A percentile compares a stretch with the other conserved stretches of the same genome.
These are phyloP conservation scores for Dictyostelium firmibasis DNA, from an alignment of 78 protist genomes.

Conservation along the genomic window DNA sequence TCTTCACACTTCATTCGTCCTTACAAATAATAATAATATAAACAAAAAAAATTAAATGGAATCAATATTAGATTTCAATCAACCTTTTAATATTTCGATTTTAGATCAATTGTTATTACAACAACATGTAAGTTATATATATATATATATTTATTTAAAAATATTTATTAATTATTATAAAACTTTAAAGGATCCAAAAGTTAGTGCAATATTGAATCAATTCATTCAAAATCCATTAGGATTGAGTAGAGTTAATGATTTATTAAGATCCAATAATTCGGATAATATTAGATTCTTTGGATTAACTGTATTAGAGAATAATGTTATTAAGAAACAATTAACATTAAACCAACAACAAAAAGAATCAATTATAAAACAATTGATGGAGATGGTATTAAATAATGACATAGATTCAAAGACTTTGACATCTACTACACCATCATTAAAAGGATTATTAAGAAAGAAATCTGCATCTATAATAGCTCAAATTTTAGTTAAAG, in stretches of 20 bases:
- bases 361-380: background rate
- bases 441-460: background rate
- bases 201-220: constrained; percentile 13
- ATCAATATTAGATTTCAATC: background rate
- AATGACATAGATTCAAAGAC: background rate
- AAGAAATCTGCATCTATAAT: background rate
- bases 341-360: background rate
- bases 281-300: constrained; percentile 37
- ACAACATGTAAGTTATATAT: background rate
- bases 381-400: background rate
- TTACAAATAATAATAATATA: background rate
- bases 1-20: background rate
- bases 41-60: background rate
- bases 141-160: background rate
- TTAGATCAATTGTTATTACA: background rate
- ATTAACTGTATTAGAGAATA: constrained; percentile 26
- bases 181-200: constrained; percentile 56
- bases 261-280: background rate
- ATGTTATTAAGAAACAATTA: constrained; percentile 28
- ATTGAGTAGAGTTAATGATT: background rate
- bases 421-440: background rate
- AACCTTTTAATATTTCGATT: background rate
- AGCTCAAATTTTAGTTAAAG: background rate
- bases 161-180: too few relatives aligned
- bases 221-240: constrained; percentile 25